Evolutionary conservation across 805 yeast genomes (phyloP).

Genomic region (Starmerella potacharoeniae): DNA sequence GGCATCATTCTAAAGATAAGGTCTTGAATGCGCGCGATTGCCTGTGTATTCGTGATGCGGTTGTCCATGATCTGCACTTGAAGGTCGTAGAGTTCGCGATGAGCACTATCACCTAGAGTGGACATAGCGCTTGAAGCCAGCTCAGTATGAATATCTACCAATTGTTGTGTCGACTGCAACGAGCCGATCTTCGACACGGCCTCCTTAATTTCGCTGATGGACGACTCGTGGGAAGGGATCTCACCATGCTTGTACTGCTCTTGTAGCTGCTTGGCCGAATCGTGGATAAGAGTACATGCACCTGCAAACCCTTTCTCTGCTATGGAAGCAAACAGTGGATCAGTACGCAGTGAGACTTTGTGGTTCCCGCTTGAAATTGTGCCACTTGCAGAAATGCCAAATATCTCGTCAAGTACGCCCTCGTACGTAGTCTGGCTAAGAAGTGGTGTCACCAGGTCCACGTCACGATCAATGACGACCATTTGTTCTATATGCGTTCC

Average conservation of each 20-base stretch:
- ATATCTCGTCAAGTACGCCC: constrained; percentile 69
- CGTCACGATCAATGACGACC: constrained; percentile 64
- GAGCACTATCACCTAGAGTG: constrained; percentile 32
- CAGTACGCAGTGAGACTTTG: constrained; percentile 13
- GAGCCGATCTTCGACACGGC: constrained; percentile 61
- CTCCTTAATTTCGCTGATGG: constrained; percentile 52
- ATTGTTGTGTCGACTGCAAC: constrained; percentile 54
- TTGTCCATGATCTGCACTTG: constrained; percentile 55
- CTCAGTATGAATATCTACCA: constrained; percentile 59
- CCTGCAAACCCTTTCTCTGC: constrained; percentile 64
- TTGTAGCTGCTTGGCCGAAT: constrained; percentile 60
- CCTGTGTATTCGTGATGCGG: constrained; percentile 33
- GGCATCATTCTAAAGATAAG: constrained; percentile 40
- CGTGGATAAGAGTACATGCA: constrained; percentile 62
- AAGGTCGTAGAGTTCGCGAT: constrained; percentile 25
- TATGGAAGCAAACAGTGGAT: constrained; percentile 30
- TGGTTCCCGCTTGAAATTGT: constrained; percentile 12
- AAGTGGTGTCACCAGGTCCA: constrained; percentile 62
- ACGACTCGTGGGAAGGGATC: constrained; percentile 34
- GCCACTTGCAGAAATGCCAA: constrained; percentile 35
- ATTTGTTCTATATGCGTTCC: constrained; percentile 42
- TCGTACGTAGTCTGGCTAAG: constrained; percentile 68
- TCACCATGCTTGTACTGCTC: constrained; percentile 41
- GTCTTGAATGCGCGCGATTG: constrained; percentile 35
- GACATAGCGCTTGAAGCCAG: constrained; percentile 56